Percentiles rank a stretch among this genome's conserved stretches.
These are phyloP conservation scores for Auxenochlorella pyrenoidosa DNA, from an alignment of 139 green algal species.

Conservation along the genomic window DNA sequence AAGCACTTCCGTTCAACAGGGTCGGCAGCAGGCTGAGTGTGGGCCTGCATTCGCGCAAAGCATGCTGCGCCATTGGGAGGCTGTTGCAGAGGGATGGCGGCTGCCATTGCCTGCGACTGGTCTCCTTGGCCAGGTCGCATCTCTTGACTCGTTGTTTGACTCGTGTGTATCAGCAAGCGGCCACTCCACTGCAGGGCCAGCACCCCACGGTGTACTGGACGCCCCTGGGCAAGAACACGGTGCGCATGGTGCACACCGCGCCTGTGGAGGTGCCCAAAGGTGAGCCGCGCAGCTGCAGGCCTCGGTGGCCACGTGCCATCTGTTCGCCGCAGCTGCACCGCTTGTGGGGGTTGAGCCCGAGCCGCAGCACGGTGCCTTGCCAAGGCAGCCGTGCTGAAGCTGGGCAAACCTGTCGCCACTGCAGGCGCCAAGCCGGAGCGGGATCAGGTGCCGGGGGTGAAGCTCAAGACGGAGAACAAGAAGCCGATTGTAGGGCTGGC, in stretches of 20 bases:
- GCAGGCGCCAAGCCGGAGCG: conserved; percentile 31
- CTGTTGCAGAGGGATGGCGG: no score
- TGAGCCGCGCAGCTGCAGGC: not conserved
- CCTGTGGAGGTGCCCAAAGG: not conserved
- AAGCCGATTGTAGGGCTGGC: conserved; percentile 49
- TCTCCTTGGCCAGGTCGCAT: no score
- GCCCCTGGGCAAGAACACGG: conserved; percentile 46
- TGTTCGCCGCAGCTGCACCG: no score
- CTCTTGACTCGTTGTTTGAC: not conserved
- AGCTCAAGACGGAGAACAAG: conserved; percentile 57
- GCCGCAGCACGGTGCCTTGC: no score
- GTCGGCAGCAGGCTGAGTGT: not conserved
- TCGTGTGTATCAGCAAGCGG: not conserved
- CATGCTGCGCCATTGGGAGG: no score
- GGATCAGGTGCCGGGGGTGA: conserved; percentile 35
- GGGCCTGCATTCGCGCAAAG: no score
- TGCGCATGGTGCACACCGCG: conserved; percentile 36
- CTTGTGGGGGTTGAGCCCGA: no score
- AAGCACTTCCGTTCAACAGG: no score
- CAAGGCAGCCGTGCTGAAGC: not conserved
- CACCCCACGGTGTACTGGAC: conserved; percentile 45
- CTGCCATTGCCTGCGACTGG: no score
- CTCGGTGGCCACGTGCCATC: not conserved
- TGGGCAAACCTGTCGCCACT: not conserved
- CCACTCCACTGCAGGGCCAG: conserved; percentile 1